Conservation (phyloP, 2,329 filamentous ascomycete genomes). For the Ampelomyces quisqualis region DNA sequence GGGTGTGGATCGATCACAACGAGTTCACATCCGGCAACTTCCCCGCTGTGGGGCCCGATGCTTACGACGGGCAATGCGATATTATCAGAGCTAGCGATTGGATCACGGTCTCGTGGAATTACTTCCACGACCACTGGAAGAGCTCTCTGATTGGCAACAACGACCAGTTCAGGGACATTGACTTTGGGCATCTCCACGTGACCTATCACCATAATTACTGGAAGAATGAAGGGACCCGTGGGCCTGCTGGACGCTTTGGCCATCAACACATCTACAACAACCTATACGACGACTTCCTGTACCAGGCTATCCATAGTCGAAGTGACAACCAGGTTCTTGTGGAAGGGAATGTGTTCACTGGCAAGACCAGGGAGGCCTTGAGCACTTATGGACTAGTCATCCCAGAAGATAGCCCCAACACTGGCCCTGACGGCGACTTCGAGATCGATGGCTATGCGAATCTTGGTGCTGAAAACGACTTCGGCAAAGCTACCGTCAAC, state of each 20-base stretch:
- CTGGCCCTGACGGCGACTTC: conserved; percentile 54
- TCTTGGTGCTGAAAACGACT: conserved; percentile 55
- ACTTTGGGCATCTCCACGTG: conserved; percentile 62
- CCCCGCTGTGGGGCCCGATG: conserved; percentile 60
- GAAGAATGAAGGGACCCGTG: conserved; percentile 63
- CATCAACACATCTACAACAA: conserved; percentile 64
- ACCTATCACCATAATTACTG: conserved; percentile 70
- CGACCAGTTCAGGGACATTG: conserved; percentile 58
- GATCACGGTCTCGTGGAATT: conserved; percentile 57
- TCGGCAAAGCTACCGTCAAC: conserved; percentile 52
- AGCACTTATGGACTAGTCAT: conserved; percentile 58
- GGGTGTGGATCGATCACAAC: conserved; percentile 66
- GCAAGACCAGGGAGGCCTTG: conserved; percentile 52
- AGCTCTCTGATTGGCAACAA: conserved; percentile 62
- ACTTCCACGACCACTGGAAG: conserved; percentile 62
- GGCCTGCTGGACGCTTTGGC: conserved; percentile 65
- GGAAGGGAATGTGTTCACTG: conserved; percentile 51
- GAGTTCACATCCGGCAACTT: conserved; percentile 62
- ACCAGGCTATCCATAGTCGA: conserved; percentile 48
- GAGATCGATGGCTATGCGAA: conserved; percentile 59
- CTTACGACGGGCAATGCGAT: conserved; percentile 67
- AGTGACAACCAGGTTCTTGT: conserved; percentile 50
- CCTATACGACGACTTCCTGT: conserved; percentile 42
- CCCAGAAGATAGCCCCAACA: conserved; percentile 58
- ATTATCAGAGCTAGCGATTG: conserved; percentile 64